These are phyloP conservation scores for Apiotrichum akiyoshidainum DNA, from an alignment of 1,284 basidiomycete genomes.

Conservation along the genomic window DNA sequence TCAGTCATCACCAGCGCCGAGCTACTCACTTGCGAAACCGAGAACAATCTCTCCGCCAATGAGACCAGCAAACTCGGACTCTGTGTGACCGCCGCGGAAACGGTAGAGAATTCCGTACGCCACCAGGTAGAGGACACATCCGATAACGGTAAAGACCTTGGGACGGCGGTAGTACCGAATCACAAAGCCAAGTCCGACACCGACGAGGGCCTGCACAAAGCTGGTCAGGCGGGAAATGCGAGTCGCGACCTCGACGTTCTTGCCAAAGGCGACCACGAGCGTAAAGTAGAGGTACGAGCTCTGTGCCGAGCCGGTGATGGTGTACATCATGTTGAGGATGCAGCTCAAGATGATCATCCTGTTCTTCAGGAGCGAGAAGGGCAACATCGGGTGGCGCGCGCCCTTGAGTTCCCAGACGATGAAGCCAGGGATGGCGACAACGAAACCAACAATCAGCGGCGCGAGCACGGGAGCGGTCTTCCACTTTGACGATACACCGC, in stretches of 20 bases:
- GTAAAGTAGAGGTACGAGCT: constrained; percentile 44
- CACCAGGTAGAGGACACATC: constrained; percentile 31
- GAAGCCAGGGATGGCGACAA: constrained; percentile 43
- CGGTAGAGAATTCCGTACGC: constrained; percentile 49
- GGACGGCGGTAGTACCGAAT: constrained; percentile 45
- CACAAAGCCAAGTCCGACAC: constrained; percentile 44
- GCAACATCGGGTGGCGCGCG: constrained; percentile 46
- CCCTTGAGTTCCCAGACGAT: constrained; percentile 45
- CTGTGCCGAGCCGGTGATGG: constrained; percentile 43
- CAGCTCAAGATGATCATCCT: constrained; percentile 46
- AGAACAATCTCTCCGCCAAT: constrained; percentile 49
- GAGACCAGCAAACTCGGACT: constrained; percentile 29
- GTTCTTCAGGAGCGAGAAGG: constrained; percentile 48
- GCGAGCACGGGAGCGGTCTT: constrained; percentile 42
- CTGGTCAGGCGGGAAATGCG: constrained; percentile 47
- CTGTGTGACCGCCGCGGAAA: constrained; percentile 42
- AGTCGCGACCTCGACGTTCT: constrained; percentile 29
- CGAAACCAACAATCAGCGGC: constrained; percentile 44
- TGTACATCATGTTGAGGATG: constrained; percentile 36
- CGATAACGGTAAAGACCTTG: constrained; percentile 49
- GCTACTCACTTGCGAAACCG: constrained; percentile 26
- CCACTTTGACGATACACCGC: constrained; percentile 34
- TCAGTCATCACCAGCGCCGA: no score
- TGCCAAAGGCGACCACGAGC: constrained; percentile 45
- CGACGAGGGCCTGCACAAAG: constrained; percentile 48